Base-by-base conservation (phyloP, 1,139 yeast genomes). In the Blastobotrys indianensis region DNA sequence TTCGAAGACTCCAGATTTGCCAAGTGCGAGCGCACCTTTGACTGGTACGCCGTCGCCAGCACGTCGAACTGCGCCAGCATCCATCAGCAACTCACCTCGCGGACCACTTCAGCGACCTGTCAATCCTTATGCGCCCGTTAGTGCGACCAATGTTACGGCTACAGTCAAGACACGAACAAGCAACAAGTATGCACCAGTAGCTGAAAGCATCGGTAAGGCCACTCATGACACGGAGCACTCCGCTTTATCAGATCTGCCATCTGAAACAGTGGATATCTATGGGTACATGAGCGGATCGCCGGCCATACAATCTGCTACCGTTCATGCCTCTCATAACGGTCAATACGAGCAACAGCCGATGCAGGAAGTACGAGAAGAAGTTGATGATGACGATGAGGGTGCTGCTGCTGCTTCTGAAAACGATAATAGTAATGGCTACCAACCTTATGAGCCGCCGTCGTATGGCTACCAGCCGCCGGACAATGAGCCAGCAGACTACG, bases 391-490 rank as follows among this genome's bases (percentile, higher is more conserved):
- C 4, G 28, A 9, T 2, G 56, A 47, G 33, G 41, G 44, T 15
- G 49, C 7, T 20, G 7, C 25, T 7, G 25, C 25, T 7, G 7
- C 25, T 20, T 4, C 47, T 11, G 55, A 48, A 31, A 52, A 46
- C 15, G 54, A 51, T 35, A 53, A 46, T 13, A 53, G 51, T 36
- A n/a, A n/a, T 20, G 56, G 52, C n/a, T 38, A 43, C 28, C 53
- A 51, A 5, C 46, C 43, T n/a, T 56, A 55, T 28, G 61, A 51
- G 35, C 46, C 54, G 2, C 56, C 59, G 6, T 41, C 50, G 1
- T 55, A 52, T 32, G 57, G 57, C 12, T 49, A 46, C 44, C 57
- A 54, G 32, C 44, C 54, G 4, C 47, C 48, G 9, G 40, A 39
- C 16, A 52, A 50, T 23, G 48, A 45, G 9, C 46, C 35, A 2